A percentile compares a stretch with the other conserved stretches of the same genome.
phyloP scores from a whole-genome alignment of 1,284 basidiomycete species.

The Trichosporon ovoides region DNA sequence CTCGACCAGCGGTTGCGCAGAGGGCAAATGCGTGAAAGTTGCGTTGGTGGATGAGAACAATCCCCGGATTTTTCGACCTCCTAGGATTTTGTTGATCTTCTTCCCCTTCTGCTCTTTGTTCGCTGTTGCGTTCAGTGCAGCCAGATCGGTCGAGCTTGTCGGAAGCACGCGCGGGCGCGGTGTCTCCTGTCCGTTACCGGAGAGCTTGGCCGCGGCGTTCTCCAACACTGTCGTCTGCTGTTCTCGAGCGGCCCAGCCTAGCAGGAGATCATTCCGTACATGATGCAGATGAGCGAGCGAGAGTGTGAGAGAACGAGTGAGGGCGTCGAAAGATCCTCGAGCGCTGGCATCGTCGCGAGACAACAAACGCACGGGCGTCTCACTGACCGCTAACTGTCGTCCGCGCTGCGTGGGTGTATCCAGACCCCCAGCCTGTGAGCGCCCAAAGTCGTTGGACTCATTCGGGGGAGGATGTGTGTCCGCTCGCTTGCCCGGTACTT shows the following conservation, averaged over 20 bases:
- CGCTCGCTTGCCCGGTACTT: conserved; percentile 15
- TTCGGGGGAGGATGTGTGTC: conserved; percentile 16
- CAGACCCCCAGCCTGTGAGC: not conserved
- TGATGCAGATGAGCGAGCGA: conserved; percentile 32
- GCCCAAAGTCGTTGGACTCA: conserved; percentile 13
- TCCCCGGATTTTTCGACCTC: conserved; percentile 37
- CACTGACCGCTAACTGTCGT: conserved; percentile 17
- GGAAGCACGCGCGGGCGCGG: not conserved
- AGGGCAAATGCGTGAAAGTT: conserved; percentile 9
- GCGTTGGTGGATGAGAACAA: conserved; percentile 28
- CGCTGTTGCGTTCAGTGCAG: not conserved
- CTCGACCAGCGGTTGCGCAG: conserved; percentile 8
- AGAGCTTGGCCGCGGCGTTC: conserved; percentile 20
- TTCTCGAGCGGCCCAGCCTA: conserved; percentile 37
- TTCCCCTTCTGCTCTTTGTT: conserved; percentile 26
- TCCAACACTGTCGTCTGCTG: conserved; percentile 34
- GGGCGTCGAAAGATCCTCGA: conserved; percentile 13
- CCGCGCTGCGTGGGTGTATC: conserved; percentile 22
- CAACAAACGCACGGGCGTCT: conserved; percentile 21
- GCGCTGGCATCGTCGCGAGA: conserved; percentile 18
- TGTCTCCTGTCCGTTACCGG: conserved; percentile 8
- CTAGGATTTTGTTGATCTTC: conserved; percentile 38
- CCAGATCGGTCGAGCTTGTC: not conserved
- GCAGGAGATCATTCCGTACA: conserved; percentile 30
- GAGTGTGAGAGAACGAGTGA: conserved; percentile 29